Evolutionary conservation across 2,329 filamentous ascomycete genomes (phyloP), one percentile per base, ranked within the genome.

Genomic region (Cordyceps fumosorosea): DNA sequence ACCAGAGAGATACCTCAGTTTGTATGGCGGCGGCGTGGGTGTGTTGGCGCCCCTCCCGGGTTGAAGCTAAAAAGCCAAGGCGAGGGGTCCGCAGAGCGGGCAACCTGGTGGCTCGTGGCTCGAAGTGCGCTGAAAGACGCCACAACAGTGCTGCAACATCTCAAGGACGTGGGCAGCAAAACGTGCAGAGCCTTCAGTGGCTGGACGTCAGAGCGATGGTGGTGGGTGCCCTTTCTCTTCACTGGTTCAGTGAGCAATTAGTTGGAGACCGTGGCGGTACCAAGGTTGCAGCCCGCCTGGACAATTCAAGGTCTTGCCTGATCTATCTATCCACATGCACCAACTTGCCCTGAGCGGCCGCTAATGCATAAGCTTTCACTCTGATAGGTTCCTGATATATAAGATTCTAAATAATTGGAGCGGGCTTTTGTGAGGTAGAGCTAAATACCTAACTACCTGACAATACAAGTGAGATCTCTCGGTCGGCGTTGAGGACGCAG

Each of bases 41-140:
- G 40, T 60, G 58, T 54, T 54, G 58, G 58, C 51, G 58, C 58
- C 58, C 58, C 58, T 60, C 57, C 48, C 26, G 10, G 42, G 40
- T 47, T 34, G 50, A 53, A 24, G 57, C 37, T 54, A 52, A 45
- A 4, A 44, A 45, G 29, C 8, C 11, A 37, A 26, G 45, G 40
- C 7, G 7, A 10, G 7, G 44, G 44, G 18, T n/a, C 42, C 16
- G 42, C 5, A 12, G 16, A 16, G 32, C n/a, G 37, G 22, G 8
- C 22, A 10, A 37, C 34, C 8, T 32, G 4, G 29, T 32, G 29
- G 29, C 29, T 32, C 37, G 55, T 57, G 40, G 55, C 37, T 44
- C 24, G 22, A 37, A n/a, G 12, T 16, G 34, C 18, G 54, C 54
- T 56, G 42, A 45, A 18, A 14, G 40, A 6, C 24, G 24, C 4